Evolutionary conservation across 306 rosid species (phyloP).

Genomic region (Ceratonia siliqua): DNA sequence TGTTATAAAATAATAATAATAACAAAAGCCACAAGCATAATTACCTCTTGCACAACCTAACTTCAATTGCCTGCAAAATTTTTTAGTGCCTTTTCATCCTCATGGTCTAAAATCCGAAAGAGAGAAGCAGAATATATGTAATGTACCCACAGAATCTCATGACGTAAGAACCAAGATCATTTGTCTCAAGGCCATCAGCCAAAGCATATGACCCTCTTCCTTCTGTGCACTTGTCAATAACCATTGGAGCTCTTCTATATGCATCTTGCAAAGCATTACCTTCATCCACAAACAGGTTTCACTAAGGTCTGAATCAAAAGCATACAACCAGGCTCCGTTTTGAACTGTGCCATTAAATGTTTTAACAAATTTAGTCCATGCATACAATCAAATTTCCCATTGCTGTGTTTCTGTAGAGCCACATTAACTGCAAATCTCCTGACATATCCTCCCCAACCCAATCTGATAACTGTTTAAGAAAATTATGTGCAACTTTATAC

Average conservation of each 20-base stretch:
- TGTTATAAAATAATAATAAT: too few species aligned
- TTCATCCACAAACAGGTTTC: constrained; percentile 82
- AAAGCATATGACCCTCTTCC: constrained; percentile 63
- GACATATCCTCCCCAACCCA: constrained; percentile 79
- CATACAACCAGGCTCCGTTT: constrained; percentile 81
- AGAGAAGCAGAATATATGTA: constrained; percentile 92
- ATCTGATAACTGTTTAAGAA: constrained; percentile 66
- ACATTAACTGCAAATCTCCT: constrained; percentile 82
- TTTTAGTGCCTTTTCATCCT: constrained; percentile 69
- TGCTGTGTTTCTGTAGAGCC: constrained; percentile 93
- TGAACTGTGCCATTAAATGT: constrained; percentile 76
- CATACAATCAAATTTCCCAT: constrained; percentile 72
- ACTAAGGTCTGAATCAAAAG: constrained; percentile 78
- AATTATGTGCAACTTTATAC: constrained; percentile 71
- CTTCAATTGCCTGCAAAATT: constrained; percentile 66
- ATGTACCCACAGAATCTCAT: constrained; percentile 80
- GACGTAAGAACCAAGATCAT: constrained; percentile 83
- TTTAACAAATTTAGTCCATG: constrained; percentile 74
- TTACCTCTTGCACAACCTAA: constrained; percentile 71
- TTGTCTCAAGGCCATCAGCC: constrained; percentile 55
- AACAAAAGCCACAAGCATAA: constrained; percentile 23
- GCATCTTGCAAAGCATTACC: constrained; percentile 69
- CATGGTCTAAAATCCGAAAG: constrained; percentile 64
- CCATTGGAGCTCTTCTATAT: constrained; percentile 87
- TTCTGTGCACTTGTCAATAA: constrained; percentile 78